Percentiles rank a stretch among this genome's conserved stretches.
phyloP scores from a whole-genome alignment of 2,329 filamentous ascomycete species.

The Anisogramma anomala region DNA sequence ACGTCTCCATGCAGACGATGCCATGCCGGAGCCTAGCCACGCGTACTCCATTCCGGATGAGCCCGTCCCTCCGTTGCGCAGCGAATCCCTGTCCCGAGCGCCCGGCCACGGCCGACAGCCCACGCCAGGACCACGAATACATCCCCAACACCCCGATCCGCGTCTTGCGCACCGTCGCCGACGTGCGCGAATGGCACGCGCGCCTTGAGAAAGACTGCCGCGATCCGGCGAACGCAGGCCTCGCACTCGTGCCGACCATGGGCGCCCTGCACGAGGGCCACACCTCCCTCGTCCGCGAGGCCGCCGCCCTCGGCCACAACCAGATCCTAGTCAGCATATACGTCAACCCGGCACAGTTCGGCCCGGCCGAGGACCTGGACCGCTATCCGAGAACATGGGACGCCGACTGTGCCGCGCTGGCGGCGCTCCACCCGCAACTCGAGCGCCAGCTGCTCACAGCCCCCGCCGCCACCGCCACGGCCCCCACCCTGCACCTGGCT shows the following conservation, averaged over 20 bases:
- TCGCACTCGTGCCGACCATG: constrained; percentile 94
- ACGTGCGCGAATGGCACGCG: constrained; percentile 54
- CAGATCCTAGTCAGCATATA: constrained; percentile 86
- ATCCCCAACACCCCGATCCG: constrained; percentile 50
- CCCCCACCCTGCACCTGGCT: no score
- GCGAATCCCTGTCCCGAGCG: neutral
- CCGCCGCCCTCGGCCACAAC: constrained; percentile 67
- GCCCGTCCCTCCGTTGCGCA: neutral
- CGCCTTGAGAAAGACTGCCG: constrained; percentile 59
- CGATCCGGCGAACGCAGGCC: constrained; percentile 51
- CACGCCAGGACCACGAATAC: constrained; percentile 26
- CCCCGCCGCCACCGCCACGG: no score
- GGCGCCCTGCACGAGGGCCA: constrained; percentile 92
- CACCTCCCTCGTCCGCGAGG: constrained; percentile 70
- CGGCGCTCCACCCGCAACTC: constrained; percentile 56
- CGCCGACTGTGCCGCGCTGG: constrained; percentile 56
- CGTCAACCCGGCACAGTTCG: constrained; percentile 95
- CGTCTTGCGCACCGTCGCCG: constrained; percentile 64
- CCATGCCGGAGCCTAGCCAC: neutral
- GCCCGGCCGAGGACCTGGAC: constrained; percentile 71
- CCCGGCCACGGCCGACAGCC: constrained; percentile 3
- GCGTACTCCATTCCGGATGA: neutral
- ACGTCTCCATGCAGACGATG: neutral
- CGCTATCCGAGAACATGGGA: constrained; percentile 90
- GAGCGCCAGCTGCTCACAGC: no score